A percentile compares a stretch with the other conserved stretches of the same genome.
Conservation (phyloP, 768 basidiomycete genomes). For the Tylopilus subfusipes region DNA sequence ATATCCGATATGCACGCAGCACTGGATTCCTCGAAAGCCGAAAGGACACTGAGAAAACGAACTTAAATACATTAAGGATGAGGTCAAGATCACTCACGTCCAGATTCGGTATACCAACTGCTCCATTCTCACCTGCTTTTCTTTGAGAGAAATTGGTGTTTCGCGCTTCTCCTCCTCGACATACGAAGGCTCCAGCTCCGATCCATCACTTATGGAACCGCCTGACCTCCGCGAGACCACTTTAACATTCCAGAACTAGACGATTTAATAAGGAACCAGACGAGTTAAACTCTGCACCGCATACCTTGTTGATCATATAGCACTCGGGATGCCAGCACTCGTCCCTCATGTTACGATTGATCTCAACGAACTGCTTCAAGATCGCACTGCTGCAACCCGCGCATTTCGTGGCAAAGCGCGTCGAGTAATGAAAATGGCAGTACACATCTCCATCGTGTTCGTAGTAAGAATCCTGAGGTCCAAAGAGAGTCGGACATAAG, state of each 20-base stretch:
- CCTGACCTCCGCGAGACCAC: constrained; percentile 72
- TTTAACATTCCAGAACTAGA: constrained; percentile 98
- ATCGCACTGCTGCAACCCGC: constrained; percentile 97
- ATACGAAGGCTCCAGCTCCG: constrained; percentile 52
- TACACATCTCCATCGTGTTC: constrained; percentile 98
- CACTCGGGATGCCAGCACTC: constrained; percentile 99
- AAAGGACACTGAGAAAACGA: constrained; percentile 63
- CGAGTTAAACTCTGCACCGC: constrained; percentile 14
- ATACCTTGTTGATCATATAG: constrained; percentile 99
- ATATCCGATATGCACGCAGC: constrained; percentile 99
- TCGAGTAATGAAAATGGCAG: constrained; percentile 99
- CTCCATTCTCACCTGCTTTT: constrained; percentile 93
- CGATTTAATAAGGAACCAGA: constrained; percentile 10
- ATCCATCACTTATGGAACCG: constrained; percentile 53
- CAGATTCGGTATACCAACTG: constrained; percentile 97
- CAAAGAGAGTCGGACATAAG: constrained; percentile 92
- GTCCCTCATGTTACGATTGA: constrained; percentile 96
- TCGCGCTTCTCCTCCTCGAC: constrained; percentile 78
- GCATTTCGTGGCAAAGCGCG: constrained; percentile 97
- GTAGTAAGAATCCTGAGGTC: constrained; percentile 98
- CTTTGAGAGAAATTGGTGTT: constrained; percentile 73
- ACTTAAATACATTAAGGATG: constrained; percentile 6
- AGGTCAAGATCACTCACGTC: constrained; percentile 62
- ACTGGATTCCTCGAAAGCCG: constrained; percentile 98
- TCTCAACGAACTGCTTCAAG: constrained; percentile 98